These are phyloP conservation scores for Rubus parviflorus DNA, from an alignment of 306 rosid species.

Conservation along the genomic window DNA sequence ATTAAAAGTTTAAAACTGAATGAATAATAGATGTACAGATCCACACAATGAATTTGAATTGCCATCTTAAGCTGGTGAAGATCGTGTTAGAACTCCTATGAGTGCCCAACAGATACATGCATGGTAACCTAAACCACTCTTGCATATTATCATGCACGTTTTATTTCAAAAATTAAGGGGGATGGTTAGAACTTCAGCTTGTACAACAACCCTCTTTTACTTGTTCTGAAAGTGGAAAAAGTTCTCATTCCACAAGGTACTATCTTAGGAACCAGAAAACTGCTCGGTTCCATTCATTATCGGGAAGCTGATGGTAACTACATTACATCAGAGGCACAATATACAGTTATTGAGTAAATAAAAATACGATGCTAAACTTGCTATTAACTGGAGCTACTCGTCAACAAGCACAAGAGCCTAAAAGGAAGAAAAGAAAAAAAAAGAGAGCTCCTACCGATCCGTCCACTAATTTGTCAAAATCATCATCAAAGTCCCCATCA, in stretches of 20 bases:
- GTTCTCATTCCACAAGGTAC: neutral
- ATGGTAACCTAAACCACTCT: neutral
- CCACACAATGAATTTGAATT: neutral
- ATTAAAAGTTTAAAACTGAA: neutral
- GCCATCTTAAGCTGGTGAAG: neutral
- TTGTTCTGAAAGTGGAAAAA: neutral
- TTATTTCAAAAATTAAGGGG: neutral
- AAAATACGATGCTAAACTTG: neutral
- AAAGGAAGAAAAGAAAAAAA: neutral
- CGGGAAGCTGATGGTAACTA: neutral
- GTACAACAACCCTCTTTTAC: neutral
- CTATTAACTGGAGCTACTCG: neutral
- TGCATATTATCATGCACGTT: neutral
- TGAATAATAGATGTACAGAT: neutral
- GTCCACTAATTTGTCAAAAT: constrained; percentile 54
- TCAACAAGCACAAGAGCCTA: neutral
- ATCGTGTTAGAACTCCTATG: neutral
- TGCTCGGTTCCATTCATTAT: neutral
- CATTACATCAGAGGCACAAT: neutral
- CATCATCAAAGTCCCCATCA: constrained; percentile 44
- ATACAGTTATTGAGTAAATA: neutral
- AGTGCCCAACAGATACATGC: neutral
- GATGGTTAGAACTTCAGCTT: neutral
- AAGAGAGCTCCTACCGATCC: constrained; percentile 50
- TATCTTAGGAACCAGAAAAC: neutral